Evolutionary conservation across 2,329 filamentous ascomycete genomes (phyloP).

Genomic region (Monosporascus sp.): DNA sequence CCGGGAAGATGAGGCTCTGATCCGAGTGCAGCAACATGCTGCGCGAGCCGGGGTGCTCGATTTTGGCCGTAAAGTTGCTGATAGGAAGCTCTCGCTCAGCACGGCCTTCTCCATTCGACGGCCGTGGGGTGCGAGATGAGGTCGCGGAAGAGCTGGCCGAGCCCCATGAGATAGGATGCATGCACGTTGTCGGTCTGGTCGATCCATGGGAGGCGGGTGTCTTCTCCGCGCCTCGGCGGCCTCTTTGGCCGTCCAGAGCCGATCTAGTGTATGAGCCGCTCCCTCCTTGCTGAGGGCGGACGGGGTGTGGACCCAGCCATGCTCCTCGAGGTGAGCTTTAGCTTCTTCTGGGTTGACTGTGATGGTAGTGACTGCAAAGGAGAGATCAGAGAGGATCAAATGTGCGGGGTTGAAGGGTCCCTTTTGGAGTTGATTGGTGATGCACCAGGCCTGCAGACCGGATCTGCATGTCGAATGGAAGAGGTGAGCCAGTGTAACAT

Average conservation of each 20-base stretch:
- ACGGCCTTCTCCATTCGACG: conserved; percentile 6
- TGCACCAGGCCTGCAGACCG: too few relatives aligned
- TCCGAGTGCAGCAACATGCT: conserved; percentile 30
- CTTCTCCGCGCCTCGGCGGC: conserved; percentile 6
- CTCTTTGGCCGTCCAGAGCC: background rate
- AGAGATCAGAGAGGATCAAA: too few relatives aligned
- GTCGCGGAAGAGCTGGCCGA: conserved; percentile 12
- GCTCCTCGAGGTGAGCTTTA: conserved; percentile 7
- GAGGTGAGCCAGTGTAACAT: too few relatives aligned
- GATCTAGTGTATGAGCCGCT: background rate
- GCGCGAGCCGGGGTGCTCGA: conserved; percentile 26
- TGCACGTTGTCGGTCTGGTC: conserved; percentile 14
- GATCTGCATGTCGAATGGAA: too few relatives aligned
- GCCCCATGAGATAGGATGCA: conserved; percentile 13
- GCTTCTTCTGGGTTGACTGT: conserved; percentile 1
- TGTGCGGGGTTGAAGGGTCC: too few relatives aligned
- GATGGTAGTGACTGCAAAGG: background rate
- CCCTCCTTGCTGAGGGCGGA: conserved; percentile 6
- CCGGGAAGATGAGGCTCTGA: conserved; percentile 26
- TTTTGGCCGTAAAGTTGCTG: conserved; percentile 31
- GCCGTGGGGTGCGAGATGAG: conserved; percentile 9
- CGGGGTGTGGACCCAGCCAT: conserved; percentile 7
- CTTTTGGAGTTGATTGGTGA: too few relatives aligned
- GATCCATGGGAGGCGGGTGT: conserved; percentile 5
- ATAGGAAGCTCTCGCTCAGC: conserved; percentile 20